A percentile compares a stretch with the other conserved stretches of the same genome.
These are phyloP conservation scores for Thermothelomyces thermophilus DNA, from an alignment of 2,329 filamentous ascomycete species.

Conservation along the genomic window DNA sequence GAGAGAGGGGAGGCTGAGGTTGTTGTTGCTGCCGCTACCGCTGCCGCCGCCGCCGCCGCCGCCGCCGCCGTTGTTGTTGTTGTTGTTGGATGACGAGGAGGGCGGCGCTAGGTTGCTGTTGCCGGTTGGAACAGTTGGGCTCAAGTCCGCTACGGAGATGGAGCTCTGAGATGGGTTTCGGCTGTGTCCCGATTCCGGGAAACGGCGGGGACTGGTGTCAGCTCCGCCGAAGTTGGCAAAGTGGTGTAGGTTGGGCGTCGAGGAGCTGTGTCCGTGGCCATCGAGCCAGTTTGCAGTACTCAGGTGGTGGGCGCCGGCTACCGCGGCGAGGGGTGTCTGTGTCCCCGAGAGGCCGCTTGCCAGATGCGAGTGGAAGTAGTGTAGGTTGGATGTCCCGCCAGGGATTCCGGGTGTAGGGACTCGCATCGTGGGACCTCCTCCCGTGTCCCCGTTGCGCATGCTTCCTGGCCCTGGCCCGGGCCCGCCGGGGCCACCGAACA, in stretches of 20 bases:
- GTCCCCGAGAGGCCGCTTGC: conserved; percentile 65
- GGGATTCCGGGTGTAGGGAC: conserved; percentile 57
- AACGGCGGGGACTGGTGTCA: background rate
- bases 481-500: conserved; percentile 28
- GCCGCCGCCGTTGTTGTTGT: too few relatives aligned
- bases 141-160: conserved; percentile 27
- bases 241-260: conserved; percentile 21
- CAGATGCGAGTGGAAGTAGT: conserved; percentile 76
- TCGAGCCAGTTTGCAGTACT: conserved; percentile 43
- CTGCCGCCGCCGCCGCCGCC: too few relatives aligned
- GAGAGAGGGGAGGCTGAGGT: conserved; percentile 28
- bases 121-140: conserved; percentile 11
- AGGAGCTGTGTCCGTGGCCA: conserved; percentile 24
- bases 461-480: conserved; percentile 22
- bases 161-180: conserved; percentile 29
- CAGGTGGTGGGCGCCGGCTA: conserved; percentile 61
- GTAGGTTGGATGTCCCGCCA: conserved; percentile 68
- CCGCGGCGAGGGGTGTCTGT: conserved; percentile 71
- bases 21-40: too few relatives aligned
- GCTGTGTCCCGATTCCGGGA: conserved; percentile 21
- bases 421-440: conserved; percentile 51
- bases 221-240: conserved; percentile 3
- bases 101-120: conserved; percentile 4
- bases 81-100: too few relatives aligned
- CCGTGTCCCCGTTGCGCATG: conserved; percentile 35